Evolutionary conservation across 345 rosid species (phyloP), one percentile per base, ranked within the genome.

Genomic region (Punica granatum): DNA sequence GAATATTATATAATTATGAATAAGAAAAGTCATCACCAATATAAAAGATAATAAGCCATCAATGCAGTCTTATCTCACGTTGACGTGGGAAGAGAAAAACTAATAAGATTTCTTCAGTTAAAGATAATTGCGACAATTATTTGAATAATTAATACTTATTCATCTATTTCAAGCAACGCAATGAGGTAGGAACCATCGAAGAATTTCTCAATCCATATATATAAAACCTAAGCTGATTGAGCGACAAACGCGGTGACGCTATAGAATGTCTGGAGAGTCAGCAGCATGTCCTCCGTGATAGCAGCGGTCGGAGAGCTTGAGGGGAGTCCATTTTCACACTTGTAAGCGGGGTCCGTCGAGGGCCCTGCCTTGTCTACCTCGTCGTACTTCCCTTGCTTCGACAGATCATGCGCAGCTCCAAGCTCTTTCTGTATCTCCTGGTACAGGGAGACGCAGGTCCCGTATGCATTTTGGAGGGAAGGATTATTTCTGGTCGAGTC

Each of bases 221-320:
- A 11, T 16, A 44, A 13, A 7, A 13, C 3, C 14, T 53, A 25
- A 53, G 13, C 15, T 53, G 64, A 60, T 14, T 36, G 61, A 14
- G 70, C 70, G 1, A 73, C 72, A 16, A 44, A 78, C 14, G 62
- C n/a, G 25, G 71, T 70, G 49, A 66, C 73, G 51, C 58, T 42
- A n/a, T 37, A 6, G 7, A 74, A 71, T 61, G 69, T 72, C 41
- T 74, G 49, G 37, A 66, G 59, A 16, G 63, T 69, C 14, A 74
- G 73, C 51, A 78, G 74, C 81, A 69, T 78, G 58, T 78, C 76
- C 54, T 44, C 67, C 28, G 78, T 69, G 60, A 54, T 51, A 15
- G 37, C 53, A 31, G 67, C 65, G 0, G 78, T 75, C 4, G 69
- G 63, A 7, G 34, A 44, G 66, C 43, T 31, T 18, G 42, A 48